Percentiles rank a stretch among this genome's conserved stretches.
phyloP scores from a whole-genome alignment of 257 asterid genomes.

The Solanum dulcamara region DNA sequence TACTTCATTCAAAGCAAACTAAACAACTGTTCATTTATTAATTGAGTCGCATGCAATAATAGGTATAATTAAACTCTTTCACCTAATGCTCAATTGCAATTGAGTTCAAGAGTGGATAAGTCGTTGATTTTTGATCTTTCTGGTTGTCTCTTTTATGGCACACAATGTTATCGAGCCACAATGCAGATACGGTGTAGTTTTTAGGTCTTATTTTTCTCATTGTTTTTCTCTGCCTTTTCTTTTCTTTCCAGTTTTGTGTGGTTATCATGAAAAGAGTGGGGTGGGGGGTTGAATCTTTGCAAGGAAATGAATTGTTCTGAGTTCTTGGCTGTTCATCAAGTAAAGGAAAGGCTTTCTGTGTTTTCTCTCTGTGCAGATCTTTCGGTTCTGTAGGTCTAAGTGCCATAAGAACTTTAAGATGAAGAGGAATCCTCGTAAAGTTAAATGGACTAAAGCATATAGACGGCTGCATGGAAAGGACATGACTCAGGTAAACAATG shows the following conservation, averaged over 20 bases:
- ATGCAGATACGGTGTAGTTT: not conserved
- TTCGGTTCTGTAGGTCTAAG: conserved; percentile 79
- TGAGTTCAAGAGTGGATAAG: not conserved
- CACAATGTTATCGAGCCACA: not conserved
- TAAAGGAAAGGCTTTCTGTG: not conserved
- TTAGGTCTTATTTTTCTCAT: not conserved
- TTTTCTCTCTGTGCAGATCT: conserved; percentile 39
- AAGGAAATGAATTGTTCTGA: not conserved
- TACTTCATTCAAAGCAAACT: not conserved
- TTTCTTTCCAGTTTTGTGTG: not conserved
- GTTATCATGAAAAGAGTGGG: not conserved
- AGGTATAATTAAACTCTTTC: not conserved
- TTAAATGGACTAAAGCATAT: conserved; percentile 90
- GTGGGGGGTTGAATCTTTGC: not conserved
- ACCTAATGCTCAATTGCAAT: not conserved
- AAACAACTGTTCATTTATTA: not conserved
- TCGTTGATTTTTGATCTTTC: not conserved
- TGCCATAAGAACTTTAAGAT: conserved; percentile 91
- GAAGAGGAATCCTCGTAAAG: conserved; percentile 96
- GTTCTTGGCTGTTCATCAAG: not conserved
- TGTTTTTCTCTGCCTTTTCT: not conserved
- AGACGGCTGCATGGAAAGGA: conserved; percentile 82
- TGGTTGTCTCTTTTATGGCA: not conserved
- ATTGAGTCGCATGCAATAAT: not conserved
- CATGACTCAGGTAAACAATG: conserved; percentile 67